phyloP scores from a whole-genome alignment of 495 filamentous ascomycete species.

The Lasiosphaeria miniovina region DNA sequence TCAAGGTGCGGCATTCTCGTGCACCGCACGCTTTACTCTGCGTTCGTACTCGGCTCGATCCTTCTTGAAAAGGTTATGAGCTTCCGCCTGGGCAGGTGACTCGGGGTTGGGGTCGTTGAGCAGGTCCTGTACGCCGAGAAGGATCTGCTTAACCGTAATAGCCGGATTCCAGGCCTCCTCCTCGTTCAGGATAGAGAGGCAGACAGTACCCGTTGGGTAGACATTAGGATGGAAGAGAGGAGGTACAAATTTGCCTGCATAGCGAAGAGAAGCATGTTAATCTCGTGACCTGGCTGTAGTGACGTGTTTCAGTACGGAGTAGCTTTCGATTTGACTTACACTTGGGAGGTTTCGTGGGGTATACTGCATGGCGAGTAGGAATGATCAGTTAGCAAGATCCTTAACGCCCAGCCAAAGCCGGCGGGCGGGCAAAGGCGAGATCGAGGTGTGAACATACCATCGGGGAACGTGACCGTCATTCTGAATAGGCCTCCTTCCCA shows the following conservation, averaged over 20 bases:
- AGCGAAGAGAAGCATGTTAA: conserved; percentile 23
- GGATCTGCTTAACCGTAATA: conserved; percentile 96
- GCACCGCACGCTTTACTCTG: conserved; percentile 80
- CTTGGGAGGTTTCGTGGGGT: conserved; percentile 97
- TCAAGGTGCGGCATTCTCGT: conserved; percentile 68
- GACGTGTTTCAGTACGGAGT: conserved; percentile 6
- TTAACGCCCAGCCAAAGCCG: background rate
- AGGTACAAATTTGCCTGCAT: conserved; percentile 88
- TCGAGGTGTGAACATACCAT: conserved; percentile 61
- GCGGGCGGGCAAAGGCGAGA: background rate
- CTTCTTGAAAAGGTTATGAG: conserved; percentile 94
- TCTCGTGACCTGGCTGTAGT: conserved; percentile 14
- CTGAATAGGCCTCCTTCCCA: conserved; percentile 98
- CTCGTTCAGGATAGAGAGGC: conserved; percentile 95
- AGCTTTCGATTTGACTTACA: conserved; percentile 56
- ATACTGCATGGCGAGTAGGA: conserved; percentile 58
- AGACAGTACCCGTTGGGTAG: conserved; percentile 97
- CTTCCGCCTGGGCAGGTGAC: conserved; percentile 93
- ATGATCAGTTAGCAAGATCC: conserved; percentile 14
- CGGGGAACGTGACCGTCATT: conserved; percentile 85
- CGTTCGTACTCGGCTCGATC: conserved; percentile 84
- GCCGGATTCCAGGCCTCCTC: conserved; percentile 98
- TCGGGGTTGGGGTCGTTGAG: conserved; percentile 97
- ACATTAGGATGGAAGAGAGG: conserved; percentile 99
- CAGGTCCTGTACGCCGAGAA: conserved; percentile 92